phyloP scores from a whole-genome alignment of 352 stramenopile genomes.

The Phytophthora lateralis region DNA sequence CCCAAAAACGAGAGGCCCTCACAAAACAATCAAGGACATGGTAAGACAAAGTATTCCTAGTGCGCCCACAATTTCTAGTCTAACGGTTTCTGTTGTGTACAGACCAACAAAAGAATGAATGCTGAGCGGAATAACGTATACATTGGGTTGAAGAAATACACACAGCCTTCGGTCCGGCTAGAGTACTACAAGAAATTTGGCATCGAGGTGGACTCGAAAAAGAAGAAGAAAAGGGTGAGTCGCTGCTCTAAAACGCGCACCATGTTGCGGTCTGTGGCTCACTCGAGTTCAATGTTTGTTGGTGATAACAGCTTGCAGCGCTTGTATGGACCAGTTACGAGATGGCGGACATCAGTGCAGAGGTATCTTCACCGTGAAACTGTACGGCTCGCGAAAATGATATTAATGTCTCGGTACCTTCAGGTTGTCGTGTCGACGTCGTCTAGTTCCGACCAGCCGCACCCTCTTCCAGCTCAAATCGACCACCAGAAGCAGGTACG shows the following conservation, averaged over 20 bases:
- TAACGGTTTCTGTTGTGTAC: slow-evolving; percentile 3
- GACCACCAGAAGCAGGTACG: slow-evolving; percentile 73
- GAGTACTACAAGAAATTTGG: slow-evolving; percentile 75
- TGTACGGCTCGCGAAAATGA: not conserved
- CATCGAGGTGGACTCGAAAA: slow-evolving; percentile 57
- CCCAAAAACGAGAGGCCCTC: slow-evolving; percentile 6
- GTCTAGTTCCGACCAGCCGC: slow-evolving; percentile 54
- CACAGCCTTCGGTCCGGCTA: slow-evolving; percentile 36
- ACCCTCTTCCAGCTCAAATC: slow-evolving; percentile 60
- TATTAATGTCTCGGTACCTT: not conserved
- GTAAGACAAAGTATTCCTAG: slow-evolving; percentile 17
- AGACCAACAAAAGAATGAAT: slow-evolving; percentile 63
- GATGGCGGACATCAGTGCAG: slow-evolving; percentile 57
- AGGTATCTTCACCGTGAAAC: slow-evolving; percentile 39
- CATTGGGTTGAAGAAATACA: slow-evolving; percentile 57
- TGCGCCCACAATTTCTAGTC: not conserved
- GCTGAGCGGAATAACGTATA: slow-evolving; percentile 63
- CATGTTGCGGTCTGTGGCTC: not conserved
- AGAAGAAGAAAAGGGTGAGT: slow-evolving; percentile 73
- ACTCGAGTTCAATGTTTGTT: slow-evolving; percentile 3
- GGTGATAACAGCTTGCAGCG: slow-evolving; percentile 45
- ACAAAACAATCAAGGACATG: slow-evolving; percentile 23
- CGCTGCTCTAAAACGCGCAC: not conserved
- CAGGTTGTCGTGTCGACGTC: slow-evolving; percentile 64
- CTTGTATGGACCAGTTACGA: slow-evolving; percentile 72